phyloP scores from a whole-genome alignment of 192 early-diverging fungal genomes.

The Coemansia brasiliensis region DNA sequence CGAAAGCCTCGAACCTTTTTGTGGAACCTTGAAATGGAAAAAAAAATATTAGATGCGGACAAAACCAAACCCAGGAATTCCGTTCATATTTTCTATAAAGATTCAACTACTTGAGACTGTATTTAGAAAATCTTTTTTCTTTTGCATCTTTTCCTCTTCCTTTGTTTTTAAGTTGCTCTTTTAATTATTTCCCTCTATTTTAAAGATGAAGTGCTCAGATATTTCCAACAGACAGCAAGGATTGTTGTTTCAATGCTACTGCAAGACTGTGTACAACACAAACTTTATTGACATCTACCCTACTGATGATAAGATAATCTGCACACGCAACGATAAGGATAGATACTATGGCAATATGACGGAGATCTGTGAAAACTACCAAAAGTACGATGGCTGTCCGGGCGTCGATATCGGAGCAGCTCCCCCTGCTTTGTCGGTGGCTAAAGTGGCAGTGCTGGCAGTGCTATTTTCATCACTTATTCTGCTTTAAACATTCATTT shows the following conservation, averaged over 20 bases:
- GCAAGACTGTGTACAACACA: constrained; percentile 49
- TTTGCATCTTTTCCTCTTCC: neutral
- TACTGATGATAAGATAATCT: constrained; percentile 22
- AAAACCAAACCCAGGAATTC: neutral
- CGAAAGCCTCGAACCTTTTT: neutral
- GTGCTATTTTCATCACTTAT: constrained; percentile 18
- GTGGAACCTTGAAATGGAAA: no score
- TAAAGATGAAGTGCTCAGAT: constrained; percentile 39
- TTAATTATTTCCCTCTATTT: neutral
- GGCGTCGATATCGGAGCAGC: constrained; percentile 33
- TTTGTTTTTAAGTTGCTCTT: neutral
- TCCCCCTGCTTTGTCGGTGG: constrained; percentile 13
- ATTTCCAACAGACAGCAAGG: constrained; percentile 38
- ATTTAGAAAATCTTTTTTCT: neutral
- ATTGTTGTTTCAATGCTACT: constrained; percentile 50
- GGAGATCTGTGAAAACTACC: constrained; percentile 43
- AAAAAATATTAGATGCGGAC: no score
- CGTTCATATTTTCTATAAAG: constrained; percentile 1
- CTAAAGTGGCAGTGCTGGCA: constrained; percentile 39
- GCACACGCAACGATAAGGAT: constrained; percentile 42
- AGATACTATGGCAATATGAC: constrained; percentile 17
- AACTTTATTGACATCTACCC: constrained; percentile 34
- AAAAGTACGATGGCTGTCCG: constrained; percentile 29
- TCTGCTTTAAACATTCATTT: constrained; percentile 10
- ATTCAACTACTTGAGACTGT: neutral